Evolutionary conservation across 257 asterid genomes (phyloP).

Genomic region (Penstemon eatonii): DNA sequence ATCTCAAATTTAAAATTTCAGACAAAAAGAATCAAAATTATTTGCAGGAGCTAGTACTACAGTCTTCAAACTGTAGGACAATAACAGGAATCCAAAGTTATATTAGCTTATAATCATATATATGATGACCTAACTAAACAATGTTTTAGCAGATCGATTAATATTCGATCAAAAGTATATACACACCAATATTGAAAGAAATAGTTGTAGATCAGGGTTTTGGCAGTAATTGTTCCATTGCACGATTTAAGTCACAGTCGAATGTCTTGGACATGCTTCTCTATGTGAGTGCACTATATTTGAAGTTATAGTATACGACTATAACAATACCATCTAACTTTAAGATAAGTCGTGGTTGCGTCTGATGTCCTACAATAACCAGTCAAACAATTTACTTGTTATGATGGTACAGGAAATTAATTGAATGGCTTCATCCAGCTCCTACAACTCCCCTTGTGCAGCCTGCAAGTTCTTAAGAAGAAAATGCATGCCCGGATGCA

Average conservation of each 20-base stretch:
- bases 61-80: neutral
- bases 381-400: conserved; percentile 14
- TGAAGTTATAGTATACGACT: too few species aligned
- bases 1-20: conserved; percentile 22
- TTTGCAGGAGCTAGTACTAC: neutral
- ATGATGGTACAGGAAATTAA: conserved; percentile 28
- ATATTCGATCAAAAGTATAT: neutral
- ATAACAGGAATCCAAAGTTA: neutral
- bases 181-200: neutral
- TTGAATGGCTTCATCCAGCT: conserved; percentile 49
- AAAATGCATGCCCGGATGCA: conserved; percentile 55
- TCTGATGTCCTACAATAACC: neutral
- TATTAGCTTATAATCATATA: too few species aligned
- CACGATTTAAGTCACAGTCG: too few species aligned
- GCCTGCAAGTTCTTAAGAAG: conserved; percentile 58
- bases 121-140: too few species aligned
- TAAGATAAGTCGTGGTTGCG: too few species aligned
- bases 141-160: too few species aligned
- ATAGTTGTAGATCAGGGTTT: neutral
- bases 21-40: too few species aligned
- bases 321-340: too few species aligned
- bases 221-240: too few species aligned
- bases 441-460: conserved; percentile 61
- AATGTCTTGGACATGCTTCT: too few species aligned
- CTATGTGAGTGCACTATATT: too few species aligned